These are phyloP conservation scores for Escovopsis weberi DNA, from an alignment of 2,329 filamentous ascomycete species.

Conservation along the genomic window DNA sequence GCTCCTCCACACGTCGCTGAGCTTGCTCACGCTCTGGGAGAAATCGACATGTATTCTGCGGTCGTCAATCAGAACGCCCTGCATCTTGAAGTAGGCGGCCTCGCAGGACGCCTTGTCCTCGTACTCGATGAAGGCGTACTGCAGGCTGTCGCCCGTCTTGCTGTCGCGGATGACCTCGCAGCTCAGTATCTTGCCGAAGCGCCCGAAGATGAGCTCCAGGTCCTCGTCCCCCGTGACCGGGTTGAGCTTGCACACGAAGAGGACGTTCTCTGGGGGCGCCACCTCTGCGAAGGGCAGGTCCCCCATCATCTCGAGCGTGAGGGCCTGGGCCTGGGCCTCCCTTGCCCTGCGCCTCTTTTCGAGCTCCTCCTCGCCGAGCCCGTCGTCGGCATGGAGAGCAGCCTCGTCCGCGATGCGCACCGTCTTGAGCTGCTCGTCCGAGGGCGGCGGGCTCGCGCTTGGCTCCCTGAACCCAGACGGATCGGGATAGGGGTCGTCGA, in stretches of 20 bases:
- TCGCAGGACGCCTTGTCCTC: slow-evolving; percentile 88
- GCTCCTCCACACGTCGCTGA: slow-evolving; percentile 80
- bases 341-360: slow-evolving; percentile 73
- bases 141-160: slow-evolving; percentile 84
- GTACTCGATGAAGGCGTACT: slow-evolving; percentile 97
- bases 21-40: slow-evolving; percentile 79
- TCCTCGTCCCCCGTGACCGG: slow-evolving; percentile 93
- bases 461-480: slow-evolving; percentile 64
- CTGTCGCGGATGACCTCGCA: slow-evolving; percentile 94
- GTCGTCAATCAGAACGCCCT: slow-evolving; percentile 91
- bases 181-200: slow-evolving; percentile 86
- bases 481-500: slow-evolving; percentile 87
- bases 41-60: slow-evolving; percentile 97
- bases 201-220: slow-evolving; percentile 87
- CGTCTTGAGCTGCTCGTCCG: slow-evolving; percentile 74
- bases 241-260: slow-evolving; percentile 98
- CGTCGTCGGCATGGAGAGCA: slow-evolving; percentile 57
- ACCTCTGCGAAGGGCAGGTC: slow-evolving; percentile 96
- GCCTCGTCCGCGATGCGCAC: slow-evolving; percentile 87
- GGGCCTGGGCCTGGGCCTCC: slow-evolving; percentile 82
- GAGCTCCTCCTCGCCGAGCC: slow-evolving; percentile 58
- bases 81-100: slow-evolving; percentile 97
- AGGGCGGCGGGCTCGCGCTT: slow-evolving; percentile 64
- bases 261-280: slow-evolving; percentile 88
- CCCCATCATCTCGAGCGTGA: slow-evolving; percentile 95